A percentile compares a stretch with the other conserved stretches of the same genome.
Conservation (phyloP, 2,329 filamentous ascomycete genomes). For the Nectriaceae sp. region DNA sequence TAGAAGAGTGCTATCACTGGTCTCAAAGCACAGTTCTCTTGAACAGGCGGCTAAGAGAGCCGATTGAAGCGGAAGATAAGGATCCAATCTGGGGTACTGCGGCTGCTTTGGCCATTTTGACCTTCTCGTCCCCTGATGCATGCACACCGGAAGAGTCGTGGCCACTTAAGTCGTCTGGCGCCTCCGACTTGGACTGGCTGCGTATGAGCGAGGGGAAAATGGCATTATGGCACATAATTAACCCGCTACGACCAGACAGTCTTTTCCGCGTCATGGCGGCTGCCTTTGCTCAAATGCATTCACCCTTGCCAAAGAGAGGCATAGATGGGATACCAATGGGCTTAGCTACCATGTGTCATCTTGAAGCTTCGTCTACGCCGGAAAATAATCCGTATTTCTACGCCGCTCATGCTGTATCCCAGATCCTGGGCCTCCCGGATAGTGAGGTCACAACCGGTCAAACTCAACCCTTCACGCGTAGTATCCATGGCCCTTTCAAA, state of each 20-base stretch:
- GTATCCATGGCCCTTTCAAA: slow-evolving; percentile 37
- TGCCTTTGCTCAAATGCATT: slow-evolving; percentile 38
- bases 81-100: slow-evolving; percentile 51
- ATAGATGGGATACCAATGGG: slow-evolving; percentile 25
- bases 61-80: slow-evolving; percentile 37
- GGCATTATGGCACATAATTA: slow-evolving; percentile 34
- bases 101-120: slow-evolving; percentile 41
- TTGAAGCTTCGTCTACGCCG: slow-evolving; percentile 33
- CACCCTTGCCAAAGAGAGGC: slow-evolving; percentile 32
- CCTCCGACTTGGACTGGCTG: slow-evolving; percentile 37
- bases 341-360: slow-evolving; percentile 26
- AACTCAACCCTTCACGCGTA: slow-evolving; percentile 36
- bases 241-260: slow-evolving; percentile 39
- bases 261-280: slow-evolving; percentile 35
- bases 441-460: slow-evolving; percentile 30
- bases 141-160: slow-evolving; percentile 32
- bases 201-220: slow-evolving; percentile 37
- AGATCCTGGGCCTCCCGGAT: slow-evolving; percentile 32
- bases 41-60: slow-evolving; percentile 36
- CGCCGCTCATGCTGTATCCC: slow-evolving; percentile 38
- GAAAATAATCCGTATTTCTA: slow-evolving; percentile 40
- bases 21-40: slow-evolving; percentile 43
- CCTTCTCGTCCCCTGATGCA: slow-evolving; percentile 43
- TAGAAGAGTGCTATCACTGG: slow-evolving; percentile 47
- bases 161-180: slow-evolving; percentile 30